Percentiles rank a stretch among this genome's conserved stretches.
phyloP scores from a whole-genome alignment of 2,329 filamentous ascomycete genomes.

The Chaetomium sp. region DNA sequence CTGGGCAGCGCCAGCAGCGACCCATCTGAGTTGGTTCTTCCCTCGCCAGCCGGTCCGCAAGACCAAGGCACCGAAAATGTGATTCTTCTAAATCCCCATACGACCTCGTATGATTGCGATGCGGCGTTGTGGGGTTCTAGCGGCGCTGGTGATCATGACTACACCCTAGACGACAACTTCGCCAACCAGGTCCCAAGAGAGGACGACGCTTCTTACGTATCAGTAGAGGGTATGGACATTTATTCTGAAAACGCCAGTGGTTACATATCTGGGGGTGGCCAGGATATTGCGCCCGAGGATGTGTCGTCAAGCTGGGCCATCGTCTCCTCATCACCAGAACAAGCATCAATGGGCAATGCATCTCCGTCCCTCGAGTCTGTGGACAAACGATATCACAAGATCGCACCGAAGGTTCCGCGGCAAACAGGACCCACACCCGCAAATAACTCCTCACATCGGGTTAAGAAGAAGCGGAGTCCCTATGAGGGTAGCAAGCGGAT shows the following conservation, averaged over 20 bases:
- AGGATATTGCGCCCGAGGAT: slow-evolving; percentile 4
- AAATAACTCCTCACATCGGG: slow-evolving; percentile 9
- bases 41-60: not conserved
- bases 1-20: not conserved
- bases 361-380: slow-evolving; percentile 12
- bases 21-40: not conserved
- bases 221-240: slow-evolving; percentile 10
- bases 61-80: slow-evolving; percentile 8
- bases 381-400: slow-evolving; percentile 16
- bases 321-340: slow-evolving; percentile 14
- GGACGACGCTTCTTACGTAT: slow-evolving; percentile 10
- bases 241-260: slow-evolving; percentile 8
- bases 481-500: slow-evolving; percentile 19
- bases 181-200: not conserved
- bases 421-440: slow-evolving; percentile 6
- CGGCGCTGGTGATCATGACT: slow-evolving; percentile 1
- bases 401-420: slow-evolving; percentile 17
- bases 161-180: slow-evolving; percentile 4
- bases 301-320: slow-evolving; percentile 18
- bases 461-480: slow-evolving; percentile 21
- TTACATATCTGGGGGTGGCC: not conserved
- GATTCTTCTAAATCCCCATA: slow-evolving; percentile 20
- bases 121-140: slow-evolving; percentile 8
- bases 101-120: slow-evolving; percentile 21
- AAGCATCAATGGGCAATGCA: slow-evolving; percentile 3